These are phyloP conservation scores for Extremus antarcticus DNA, from an alignment of 495 filamentous ascomycete species.

Conservation along the genomic window DNA sequence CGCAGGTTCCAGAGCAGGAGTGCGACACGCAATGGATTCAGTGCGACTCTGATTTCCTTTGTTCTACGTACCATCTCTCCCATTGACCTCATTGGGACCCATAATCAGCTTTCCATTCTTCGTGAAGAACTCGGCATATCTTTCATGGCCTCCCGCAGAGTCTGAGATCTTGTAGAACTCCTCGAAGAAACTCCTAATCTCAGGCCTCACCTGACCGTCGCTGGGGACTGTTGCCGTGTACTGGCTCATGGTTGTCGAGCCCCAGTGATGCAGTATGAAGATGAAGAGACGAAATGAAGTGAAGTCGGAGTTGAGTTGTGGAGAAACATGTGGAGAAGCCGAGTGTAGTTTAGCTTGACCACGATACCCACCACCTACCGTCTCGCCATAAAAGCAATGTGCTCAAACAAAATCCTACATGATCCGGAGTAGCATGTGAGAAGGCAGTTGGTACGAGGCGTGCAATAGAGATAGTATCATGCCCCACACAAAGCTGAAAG, in stretches of 20 bases:
- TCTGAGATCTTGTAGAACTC: slow-evolving; percentile 50
- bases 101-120: slow-evolving; percentile 46
- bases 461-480: no score
- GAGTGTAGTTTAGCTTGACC: background rate
- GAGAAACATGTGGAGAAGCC: background rate
- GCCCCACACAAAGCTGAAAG: no score
- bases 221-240: slow-evolving; percentile 10
- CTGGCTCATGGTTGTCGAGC: slow-evolving; percentile 11
- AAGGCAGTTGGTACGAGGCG: no score
- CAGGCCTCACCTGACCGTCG: slow-evolving; percentile 19
- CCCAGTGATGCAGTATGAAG: background rate
- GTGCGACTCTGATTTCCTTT: background rate
- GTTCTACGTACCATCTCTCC: slow-evolving; percentile 37
- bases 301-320: background rate
- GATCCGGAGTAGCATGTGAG: no score
- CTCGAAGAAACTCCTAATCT: slow-evolving; percentile 38
- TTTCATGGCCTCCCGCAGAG: slow-evolving; percentile 43
- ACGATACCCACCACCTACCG: no score
- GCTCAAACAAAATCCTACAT: no score
- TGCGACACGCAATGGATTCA: background rate
- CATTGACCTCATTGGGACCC: slow-evolving; percentile 41
- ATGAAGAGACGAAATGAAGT: background rate
- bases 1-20: background rate
- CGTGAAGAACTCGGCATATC: slow-evolving; percentile 46
- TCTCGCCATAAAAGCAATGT: no score